Evolutionary conservation across 495 filamentous ascomycete species (phyloP).

Genomic region (Hypomontagnella monticulosa): DNA sequence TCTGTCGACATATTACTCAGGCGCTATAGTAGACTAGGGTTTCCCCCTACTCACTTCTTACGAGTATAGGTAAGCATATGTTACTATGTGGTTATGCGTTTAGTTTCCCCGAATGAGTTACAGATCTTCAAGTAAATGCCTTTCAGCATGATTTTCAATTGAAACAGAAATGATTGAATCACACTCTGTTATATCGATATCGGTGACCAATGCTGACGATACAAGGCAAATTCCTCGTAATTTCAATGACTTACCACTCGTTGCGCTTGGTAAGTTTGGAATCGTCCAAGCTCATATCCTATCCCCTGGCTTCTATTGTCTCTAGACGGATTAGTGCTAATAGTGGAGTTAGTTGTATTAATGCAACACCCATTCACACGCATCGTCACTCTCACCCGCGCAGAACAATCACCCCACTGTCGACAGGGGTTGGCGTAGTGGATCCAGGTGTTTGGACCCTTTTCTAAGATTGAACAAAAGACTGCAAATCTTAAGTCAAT

Average conservation of each 20-base stretch:
- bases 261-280: constrained; percentile 29
- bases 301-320: constrained; percentile 19
- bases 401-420: constrained; percentile 37
- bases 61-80: constrained; percentile 34
- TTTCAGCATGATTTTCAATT: constrained; percentile 22
- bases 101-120: constrained; percentile 11
- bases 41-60: constrained; percentile 13
- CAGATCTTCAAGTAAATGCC: constrained; percentile 12
- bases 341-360: constrained; percentile 43
- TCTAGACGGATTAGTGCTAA: constrained; percentile 39
- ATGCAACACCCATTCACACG: constrained; percentile 36
- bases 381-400: constrained; percentile 37
- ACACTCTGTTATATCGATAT: constrained; percentile 25
- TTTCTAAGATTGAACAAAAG: constrained; percentile 41
- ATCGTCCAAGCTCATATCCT: constrained; percentile 33
- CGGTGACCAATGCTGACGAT: constrained; percentile 18
- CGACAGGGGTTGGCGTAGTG: constrained; percentile 33
- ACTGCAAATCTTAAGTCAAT: constrained; percentile 34
- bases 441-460: constrained; percentile 42
- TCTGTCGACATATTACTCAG: neutral
- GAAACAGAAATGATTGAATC: constrained; percentile 27
- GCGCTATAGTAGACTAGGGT: constrained; percentile 3
- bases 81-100: constrained; percentile 3
- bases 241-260: constrained; percentile 34
- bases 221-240: constrained; percentile 33